Conservation (phyloP, 305 asterid species). For the Withania somnifera region DNA sequence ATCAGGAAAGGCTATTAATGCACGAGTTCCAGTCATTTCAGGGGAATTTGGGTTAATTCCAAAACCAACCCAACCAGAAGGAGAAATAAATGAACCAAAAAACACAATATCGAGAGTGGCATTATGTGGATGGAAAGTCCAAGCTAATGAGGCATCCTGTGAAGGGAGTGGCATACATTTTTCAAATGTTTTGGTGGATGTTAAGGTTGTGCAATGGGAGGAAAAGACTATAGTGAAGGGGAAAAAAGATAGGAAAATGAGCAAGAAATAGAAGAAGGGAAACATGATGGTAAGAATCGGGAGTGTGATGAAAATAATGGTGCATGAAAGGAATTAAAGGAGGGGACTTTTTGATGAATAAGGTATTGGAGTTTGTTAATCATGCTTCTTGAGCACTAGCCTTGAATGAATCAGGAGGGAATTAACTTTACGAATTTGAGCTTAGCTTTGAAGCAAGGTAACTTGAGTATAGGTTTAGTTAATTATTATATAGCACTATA, state of each 20-base stretch:
- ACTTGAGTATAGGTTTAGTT: not conserved
- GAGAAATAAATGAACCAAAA: conserved; percentile 76
- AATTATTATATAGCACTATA: not conserved
- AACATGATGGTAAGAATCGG: conserved; percentile 19
- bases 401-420: conserved; percentile 18
- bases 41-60: conserved; percentile 76
- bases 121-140: conserved; percentile 73
- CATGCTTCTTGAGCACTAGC: not conserved
- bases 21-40: conserved; percentile 82
- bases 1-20: conserved; percentile 72
- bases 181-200: conserved; percentile 41
- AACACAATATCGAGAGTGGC: conserved; percentile 71
- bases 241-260: conserved; percentile 18
- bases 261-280: conserved; percentile 12
- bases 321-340: not conserved
- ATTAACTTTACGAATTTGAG: conserved; percentile 7
- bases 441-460: conserved; percentile 53
- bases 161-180: conserved; percentile 63
- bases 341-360: not conserved
- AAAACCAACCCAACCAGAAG: conserved; percentile 97
- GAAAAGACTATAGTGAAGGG: conserved; percentile 17
- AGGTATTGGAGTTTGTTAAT: not conserved
- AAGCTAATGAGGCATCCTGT: conserved; percentile 79
- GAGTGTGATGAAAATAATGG: not conserved
- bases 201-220: conserved; percentile 40